Evolutionary conservation across 1,284 basidiomycete genomes (phyloP).

Genomic region (Polyporus tsugae): DNA sequence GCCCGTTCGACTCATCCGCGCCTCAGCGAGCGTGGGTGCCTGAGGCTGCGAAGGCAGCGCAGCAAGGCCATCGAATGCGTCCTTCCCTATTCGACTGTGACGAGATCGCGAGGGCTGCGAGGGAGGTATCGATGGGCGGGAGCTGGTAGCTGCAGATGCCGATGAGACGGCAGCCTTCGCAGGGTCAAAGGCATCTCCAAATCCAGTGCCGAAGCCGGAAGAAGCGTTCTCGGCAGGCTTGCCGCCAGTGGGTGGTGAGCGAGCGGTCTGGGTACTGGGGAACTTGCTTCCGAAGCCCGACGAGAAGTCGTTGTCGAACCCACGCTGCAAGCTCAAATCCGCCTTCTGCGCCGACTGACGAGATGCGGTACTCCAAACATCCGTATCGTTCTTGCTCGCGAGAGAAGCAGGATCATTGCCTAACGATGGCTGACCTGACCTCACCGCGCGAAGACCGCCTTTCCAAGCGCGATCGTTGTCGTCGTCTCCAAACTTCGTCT

Average conservation of each 20-base stretch:
- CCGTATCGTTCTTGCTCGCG: conserved; percentile 39
- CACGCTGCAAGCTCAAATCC: conserved; percentile 34
- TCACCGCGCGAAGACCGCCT: conserved; percentile 44
- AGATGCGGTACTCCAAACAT: conserved; percentile 56
- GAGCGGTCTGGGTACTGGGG: conserved; percentile 18
- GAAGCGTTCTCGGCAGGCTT: conserved; percentile 18
- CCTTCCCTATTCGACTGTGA: conserved; percentile 50
- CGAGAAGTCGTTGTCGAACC: conserved; percentile 42
- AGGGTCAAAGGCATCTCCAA: conserved; percentile 60
- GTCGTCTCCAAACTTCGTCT: conserved; percentile 50
- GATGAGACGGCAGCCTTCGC: conserved; percentile 28
- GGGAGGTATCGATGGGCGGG: conserved; percentile 36
- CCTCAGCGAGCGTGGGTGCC: conserved; percentile 77
- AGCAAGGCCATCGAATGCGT: conserved; percentile 82
- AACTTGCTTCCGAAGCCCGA: conserved; percentile 49
- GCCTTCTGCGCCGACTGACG: conserved; percentile 37
- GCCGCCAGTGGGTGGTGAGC: conserved; percentile 10
- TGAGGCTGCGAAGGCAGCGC: conserved; percentile 59
- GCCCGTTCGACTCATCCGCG: conserved; percentile 72
- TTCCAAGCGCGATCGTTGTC: conserved; percentile 63
- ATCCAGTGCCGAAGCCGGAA: conserved; percentile 44
- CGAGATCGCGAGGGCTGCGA: conserved; percentile 22
- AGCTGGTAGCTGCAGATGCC: conserved; percentile 26
- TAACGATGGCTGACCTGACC: conserved; percentile 44
- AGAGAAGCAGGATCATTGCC: conserved; percentile 39